Conservation (phyloP, 2,329 filamentous ascomycete species). For the Claviceps sp. region DNA sequence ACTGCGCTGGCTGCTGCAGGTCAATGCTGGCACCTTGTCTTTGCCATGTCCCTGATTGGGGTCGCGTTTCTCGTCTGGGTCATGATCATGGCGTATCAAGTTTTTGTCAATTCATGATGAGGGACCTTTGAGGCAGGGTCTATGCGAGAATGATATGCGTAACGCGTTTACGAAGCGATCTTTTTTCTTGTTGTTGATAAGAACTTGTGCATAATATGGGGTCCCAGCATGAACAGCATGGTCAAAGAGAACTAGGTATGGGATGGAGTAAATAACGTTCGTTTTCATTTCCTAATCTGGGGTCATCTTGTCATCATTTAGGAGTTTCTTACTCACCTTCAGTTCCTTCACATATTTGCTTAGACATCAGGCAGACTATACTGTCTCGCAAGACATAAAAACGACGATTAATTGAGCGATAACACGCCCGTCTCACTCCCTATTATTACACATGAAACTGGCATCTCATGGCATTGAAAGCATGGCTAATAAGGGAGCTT, state of each 20-base stretch:
- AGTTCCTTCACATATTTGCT: not conserved
- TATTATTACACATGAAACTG: no score
- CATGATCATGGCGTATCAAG: slow-evolving; percentile 54
- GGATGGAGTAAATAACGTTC: not conserved
- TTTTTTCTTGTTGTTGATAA: not conserved
- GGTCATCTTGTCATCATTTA: no score
- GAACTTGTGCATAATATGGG: not conserved
- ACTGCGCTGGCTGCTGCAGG: slow-evolving; percentile 22
- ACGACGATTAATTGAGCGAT: no score
- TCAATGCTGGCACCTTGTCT: slow-evolving; percentile 51
- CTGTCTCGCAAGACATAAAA: no score
- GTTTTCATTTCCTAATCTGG: not conserved
- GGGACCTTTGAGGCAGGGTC: not conserved
- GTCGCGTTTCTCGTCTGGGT: slow-evolving; percentile 51
- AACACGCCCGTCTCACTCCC: no score
- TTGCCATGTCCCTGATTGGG: slow-evolving; percentile 48
- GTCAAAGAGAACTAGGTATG: not conserved
- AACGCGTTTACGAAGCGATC: not conserved
- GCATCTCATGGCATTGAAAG: no score
- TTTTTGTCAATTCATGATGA: slow-evolving; percentile 34
- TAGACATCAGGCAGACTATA: no score
- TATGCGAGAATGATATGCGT: not conserved
- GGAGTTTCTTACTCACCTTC: not conserved
- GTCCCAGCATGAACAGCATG: not conserved
- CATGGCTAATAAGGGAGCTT: no score